Evolutionary conservation across 2,329 filamentous ascomycete species (phyloP).

Genomic region (Polychaeton citri): DNA sequence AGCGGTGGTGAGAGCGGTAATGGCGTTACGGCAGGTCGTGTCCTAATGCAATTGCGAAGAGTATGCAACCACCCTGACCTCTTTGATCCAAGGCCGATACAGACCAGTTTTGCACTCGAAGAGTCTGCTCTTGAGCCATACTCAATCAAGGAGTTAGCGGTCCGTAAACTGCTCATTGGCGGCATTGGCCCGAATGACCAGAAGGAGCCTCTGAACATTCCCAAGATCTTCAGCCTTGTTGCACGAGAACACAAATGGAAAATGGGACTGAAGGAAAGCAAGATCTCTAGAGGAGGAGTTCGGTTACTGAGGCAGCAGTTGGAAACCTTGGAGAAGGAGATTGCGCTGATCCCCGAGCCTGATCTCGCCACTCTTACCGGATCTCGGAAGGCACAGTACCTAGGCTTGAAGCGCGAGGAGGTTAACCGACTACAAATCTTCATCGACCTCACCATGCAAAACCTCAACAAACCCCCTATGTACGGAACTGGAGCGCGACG

Average conservation of each 20-base stretch:
- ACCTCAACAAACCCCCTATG: slow-evolving; percentile 9
- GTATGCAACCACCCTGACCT: slow-evolving; percentile 98
- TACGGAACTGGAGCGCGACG: slow-evolving; percentile 17
- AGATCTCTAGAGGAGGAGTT: not conserved
- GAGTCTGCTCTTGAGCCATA: slow-evolving; percentile 60
- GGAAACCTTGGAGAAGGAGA: slow-evolving; percentile 7
- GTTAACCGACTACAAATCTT: slow-evolving; percentile 15
- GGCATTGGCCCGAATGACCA: not conserved
- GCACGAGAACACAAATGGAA: slow-evolving; percentile 5
- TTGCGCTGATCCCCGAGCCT: slow-evolving; percentile 5
- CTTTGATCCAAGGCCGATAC: slow-evolving; percentile 90
- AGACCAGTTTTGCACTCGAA: slow-evolving; percentile 85
- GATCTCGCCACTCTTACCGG: slow-evolving; percentile 15
- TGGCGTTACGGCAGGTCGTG: slow-evolving; percentile 96
- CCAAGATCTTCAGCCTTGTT: slow-evolving; percentile 5
- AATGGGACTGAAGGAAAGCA: not conserved
- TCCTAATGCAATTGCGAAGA: slow-evolving; percentile 91
- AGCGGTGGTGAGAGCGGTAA: slow-evolving; percentile 94
- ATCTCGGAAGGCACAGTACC: slow-evolving; percentile 12
- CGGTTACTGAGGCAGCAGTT: slow-evolving; percentile 8
- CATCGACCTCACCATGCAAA: slow-evolving; percentile 13
- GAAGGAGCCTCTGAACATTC: not conserved
- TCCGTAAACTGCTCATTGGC: slow-evolving; percentile 40
- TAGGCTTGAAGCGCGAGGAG: slow-evolving; percentile 11
- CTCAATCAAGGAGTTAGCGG: slow-evolving; percentile 54